phyloP scores from a whole-genome alignment of 2,329 filamentous ascomycete species.

The Diplodia corticola region DNA sequence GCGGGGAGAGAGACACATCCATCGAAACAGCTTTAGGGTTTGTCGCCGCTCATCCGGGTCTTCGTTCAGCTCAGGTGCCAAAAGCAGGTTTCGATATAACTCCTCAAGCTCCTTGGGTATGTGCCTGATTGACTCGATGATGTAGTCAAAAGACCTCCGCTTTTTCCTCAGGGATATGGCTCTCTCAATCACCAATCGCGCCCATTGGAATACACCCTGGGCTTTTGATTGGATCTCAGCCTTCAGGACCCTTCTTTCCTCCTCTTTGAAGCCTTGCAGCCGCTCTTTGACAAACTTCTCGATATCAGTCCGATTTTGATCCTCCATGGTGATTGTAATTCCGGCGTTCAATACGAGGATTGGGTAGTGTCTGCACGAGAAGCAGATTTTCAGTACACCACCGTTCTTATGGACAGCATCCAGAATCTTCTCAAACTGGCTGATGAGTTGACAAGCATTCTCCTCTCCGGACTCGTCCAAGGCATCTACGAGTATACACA shows the following conservation, averaged over 20 bases:
- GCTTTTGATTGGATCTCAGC: accelerated
- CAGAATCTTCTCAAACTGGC: neutral
- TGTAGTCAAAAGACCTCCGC: neutral
- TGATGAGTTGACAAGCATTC: neutral
- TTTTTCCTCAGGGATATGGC: neutral
- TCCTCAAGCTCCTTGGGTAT: neutral
- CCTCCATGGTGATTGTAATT: neutral
- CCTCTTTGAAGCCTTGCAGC: neutral
- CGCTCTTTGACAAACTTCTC: neutral
- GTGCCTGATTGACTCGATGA: neutral
- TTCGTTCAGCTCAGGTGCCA: neutral
- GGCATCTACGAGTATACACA: neutral
- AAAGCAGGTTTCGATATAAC: neutral
- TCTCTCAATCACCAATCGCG: neutral
- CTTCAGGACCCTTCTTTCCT: accelerated
- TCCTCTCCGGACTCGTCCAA: neutral
- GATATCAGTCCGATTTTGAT: neutral
- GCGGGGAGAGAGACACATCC: neutral
- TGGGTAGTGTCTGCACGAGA: neutral
- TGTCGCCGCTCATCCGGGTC: neutral
- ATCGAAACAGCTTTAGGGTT: neutral
- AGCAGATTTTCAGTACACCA: neutral
- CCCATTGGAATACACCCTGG: neutral
- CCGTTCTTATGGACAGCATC: accelerated
- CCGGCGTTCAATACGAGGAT: neutral